Evolutionary conservation across 108 stramenopile genomes (phyloP), one percentile per base, ranked within the genome.

Genomic region (Pseudonitzschia delicatissima): DNA sequence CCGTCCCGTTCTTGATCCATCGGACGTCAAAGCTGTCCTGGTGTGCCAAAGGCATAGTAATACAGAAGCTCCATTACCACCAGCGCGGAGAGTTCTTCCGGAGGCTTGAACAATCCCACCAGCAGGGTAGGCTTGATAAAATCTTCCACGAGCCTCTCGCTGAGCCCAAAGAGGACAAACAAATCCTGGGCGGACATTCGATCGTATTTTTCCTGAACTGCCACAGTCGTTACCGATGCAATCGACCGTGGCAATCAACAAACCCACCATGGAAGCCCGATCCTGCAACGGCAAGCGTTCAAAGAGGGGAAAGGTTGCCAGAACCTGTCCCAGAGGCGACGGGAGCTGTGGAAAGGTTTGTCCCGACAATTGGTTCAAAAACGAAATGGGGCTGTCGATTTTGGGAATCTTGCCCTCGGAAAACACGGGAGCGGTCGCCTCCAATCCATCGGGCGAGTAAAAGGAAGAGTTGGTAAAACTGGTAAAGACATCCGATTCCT

Each of bases 41-140:
- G 76, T 97, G 96, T n/a, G 94, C 96, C 47, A 97, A 68, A n/a
- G 2, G 94, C 96, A 73, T 97, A 97, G 73, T 90, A 97, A 74
- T 97, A 97, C 45, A 97, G 50, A 39, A 97, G 68, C 69, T 95
- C 96, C 92, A 97, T 93, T 0, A 93, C 91, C 11, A 97, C 96
- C 27, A 93, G 69, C 0, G 96, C 96, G 57, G 82, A 85, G 2
- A 97, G 74, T 62, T 97, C 94, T 68, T 95, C 96, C 12, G 96
- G 96, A 15, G 96, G 93, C 62, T 88, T 89, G 69, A 91, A 91
- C 23, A 91, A 63, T 40, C 85, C 85, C 3, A 88, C 87, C 55
- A 88, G 50, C 44, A 95, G 40, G 2, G 94, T 95, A 0, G 94
- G 94, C 39, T 83, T 87, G 64, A 95, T 76, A 69, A 95, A 92